Conservation (phyloP, 1,284 basidiomycete genomes). For the Anthracocystis walkeri region DNA sequence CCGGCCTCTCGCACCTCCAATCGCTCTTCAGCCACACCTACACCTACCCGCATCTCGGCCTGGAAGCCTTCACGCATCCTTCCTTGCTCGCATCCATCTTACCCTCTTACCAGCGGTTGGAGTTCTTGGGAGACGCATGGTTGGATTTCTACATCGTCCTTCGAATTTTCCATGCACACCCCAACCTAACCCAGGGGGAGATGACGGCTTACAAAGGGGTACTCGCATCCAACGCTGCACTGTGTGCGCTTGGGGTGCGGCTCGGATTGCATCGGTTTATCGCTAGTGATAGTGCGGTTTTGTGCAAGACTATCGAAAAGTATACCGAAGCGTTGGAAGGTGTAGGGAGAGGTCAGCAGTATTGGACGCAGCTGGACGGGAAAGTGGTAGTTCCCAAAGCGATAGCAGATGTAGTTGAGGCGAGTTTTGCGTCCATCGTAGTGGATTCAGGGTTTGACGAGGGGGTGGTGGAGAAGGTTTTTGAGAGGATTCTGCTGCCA, state of each 20-base stretch:
- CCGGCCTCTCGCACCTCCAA: constrained; percentile 33
- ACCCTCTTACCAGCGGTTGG: constrained; percentile 57
- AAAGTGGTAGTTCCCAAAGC: constrained; percentile 30
- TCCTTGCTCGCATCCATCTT: constrained; percentile 35
- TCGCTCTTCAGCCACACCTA: constrained; percentile 40
- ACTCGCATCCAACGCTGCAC: constrained; percentile 33
- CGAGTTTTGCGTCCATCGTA: constrained; percentile 44
- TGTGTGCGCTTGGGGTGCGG: constrained; percentile 30
- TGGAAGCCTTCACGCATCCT: constrained; percentile 58
- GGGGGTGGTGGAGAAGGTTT: constrained; percentile 3
- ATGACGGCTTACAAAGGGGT: constrained; percentile 41
- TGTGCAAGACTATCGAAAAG: constrained; percentile 4
- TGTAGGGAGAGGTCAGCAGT: constrained; percentile 7
- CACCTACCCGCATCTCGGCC: constrained; percentile 50
- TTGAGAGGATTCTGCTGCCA: constrained; percentile 29
- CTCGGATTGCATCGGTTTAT: constrained; percentile 31
- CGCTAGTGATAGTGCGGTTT: constrained; percentile 11
- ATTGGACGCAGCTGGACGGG: constrained; percentile 18
- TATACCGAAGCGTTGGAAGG: constrained; percentile 8
- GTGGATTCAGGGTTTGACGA: constrained; percentile 53
- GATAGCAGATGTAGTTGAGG: constrained; percentile 54
- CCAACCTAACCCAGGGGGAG: constrained; percentile 37
- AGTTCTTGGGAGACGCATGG: constrained; percentile 61
- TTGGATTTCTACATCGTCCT: constrained; percentile 50
- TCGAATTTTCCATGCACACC: constrained; percentile 11